Evolutionary conservation across 345 rosid species (phyloP), one percentile per base, ranked within the genome.

Genomic region (Bretschneidera sinensis): DNA sequence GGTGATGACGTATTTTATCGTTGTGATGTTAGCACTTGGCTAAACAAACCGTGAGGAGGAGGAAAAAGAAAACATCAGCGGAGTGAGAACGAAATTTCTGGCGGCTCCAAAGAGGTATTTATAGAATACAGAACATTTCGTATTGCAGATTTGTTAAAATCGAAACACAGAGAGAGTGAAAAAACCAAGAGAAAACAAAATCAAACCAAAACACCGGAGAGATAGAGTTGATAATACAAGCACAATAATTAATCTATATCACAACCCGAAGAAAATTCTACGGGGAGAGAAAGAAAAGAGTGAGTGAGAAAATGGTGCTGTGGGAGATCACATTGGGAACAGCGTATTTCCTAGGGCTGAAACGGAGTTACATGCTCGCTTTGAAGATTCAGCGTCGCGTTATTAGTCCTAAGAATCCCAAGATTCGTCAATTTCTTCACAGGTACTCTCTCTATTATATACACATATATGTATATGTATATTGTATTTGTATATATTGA

Each of bases 271-370:
- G 57, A 48, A 33, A 21, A 21, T 25, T 34, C 28, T 21, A 31
- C 8, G 54, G 49, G 51, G 59, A 21, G 63, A 16, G 25, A 51
- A 39, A 24, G 19, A 62, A 17, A n/a, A n/a, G n/a, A n/a, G n/a
- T n/a, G 33, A 2, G 33, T 28, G 45, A 39, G 45, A 66, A 54
- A 13, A 91, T 92, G 98, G 97, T 92, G 63, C 74, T 89, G 1
- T 92, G 98, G 98, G 98, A 92, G 83, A 80, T 92, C 75, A 81
- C 92, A 21, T 43, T 92, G 70, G 95, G 76, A 45, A 87, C 95
- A 17, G 98, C 97, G 14, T 92, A 89, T 74, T 79, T 92, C 75
- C 69, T 92, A 65, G 98, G 97, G 31, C 81, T 89, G 20, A 86
- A 75, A 48, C 92, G 97, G 24, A 85, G 92, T 61, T 87, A 85